Conservation (phyloP, 139 green algal genomes). For the Choricystis sp. region DNA sequence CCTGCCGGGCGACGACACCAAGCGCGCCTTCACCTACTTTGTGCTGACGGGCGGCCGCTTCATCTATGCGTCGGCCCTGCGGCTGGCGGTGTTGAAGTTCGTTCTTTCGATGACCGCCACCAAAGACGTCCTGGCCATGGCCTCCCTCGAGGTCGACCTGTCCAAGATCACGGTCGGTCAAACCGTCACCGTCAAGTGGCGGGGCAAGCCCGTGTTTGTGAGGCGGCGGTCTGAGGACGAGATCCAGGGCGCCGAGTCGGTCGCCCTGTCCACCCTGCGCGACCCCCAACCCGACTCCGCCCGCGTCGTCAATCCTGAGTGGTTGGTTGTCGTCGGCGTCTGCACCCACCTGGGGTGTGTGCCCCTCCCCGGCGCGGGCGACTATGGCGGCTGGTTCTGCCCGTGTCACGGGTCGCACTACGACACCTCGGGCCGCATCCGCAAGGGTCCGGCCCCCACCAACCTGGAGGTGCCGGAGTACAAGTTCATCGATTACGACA, state of each 20-base stretch:
- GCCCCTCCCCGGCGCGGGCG: slow-evolving; percentile 88
- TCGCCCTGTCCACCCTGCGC: slow-evolving; percentile 59
- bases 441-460: slow-evolving; percentile 90
- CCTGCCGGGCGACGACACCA: slow-evolving; percentile 59
- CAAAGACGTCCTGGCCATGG: slow-evolving; percentile 85
- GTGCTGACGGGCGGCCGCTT: slow-evolving; percentile 94
- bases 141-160: slow-evolving; percentile 90
- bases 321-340: slow-evolving; percentile 93
- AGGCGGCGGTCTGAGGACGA: slow-evolving; percentile 67
- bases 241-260: slow-evolving; percentile 53
- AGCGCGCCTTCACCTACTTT: slow-evolving; percentile 92
- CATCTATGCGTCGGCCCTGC: slow-evolving; percentile 88
- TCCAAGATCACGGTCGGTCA: slow-evolving; percentile 63
- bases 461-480: slow-evolving; percentile 94
- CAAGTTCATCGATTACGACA: slow-evolving; percentile 56
- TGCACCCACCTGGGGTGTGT: slow-evolving; percentile 99
- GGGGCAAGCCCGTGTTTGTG: slow-evolving; percentile 99
- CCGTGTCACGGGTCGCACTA: slow-evolving; percentile 92
- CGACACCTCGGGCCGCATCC: slow-evolving; percentile 82
- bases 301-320: slow-evolving; percentile 75
- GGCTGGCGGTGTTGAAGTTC: slow-evolving; percentile 92
- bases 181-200: slow-evolving; percentile 96
- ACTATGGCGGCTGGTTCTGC: slow-evolving; percentile 85
- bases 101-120: slow-evolving; percentile 83
- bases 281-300: slow-evolving; percentile 77